Percentiles rank a stretch among this genome's conserved stretches.
Conservation (phyloP, 2,329 filamentous ascomycete genomes). For the Ophiostoma piceae region DNA sequence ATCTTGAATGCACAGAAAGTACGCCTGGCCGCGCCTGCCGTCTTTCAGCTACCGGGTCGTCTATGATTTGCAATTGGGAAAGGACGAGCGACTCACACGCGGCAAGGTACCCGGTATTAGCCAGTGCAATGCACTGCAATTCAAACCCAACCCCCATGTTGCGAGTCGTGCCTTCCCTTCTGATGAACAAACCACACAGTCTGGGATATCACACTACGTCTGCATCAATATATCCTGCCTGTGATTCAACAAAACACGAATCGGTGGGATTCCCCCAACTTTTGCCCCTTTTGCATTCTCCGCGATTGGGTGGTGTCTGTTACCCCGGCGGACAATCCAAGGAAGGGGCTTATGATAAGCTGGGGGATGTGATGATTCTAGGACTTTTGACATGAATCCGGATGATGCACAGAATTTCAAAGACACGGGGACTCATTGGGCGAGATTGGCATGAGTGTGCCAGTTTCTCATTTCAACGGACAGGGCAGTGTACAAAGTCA, state of each 20-base stretch:
- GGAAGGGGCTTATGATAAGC: constrained; percentile 7
- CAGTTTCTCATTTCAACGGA: neutral
- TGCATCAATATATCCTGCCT: neutral
- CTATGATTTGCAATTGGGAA: neutral
- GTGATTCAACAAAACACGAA: constrained; percentile 24
- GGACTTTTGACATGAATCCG: constrained; percentile 14
- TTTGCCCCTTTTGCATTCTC: neutral
- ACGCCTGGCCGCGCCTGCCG: neutral
- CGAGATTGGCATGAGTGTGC: constrained; percentile 1
- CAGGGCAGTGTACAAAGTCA: constrained; percentile 1
- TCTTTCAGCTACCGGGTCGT: neutral
- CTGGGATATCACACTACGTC: neutral
- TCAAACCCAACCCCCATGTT: neutral
- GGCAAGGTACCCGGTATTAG: neutral
- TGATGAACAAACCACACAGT: neutral
- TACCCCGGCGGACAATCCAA: constrained; percentile 10
- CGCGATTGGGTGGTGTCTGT: constrained; percentile 11
- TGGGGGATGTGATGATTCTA: neutral
- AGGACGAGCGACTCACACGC: constrained; percentile 1
- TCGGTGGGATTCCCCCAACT: constrained; percentile 23
- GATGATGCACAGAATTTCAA: constrained; percentile 10
- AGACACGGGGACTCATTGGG: constrained; percentile 7
- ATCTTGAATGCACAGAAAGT: neutral
- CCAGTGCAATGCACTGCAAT: neutral
- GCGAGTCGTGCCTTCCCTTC: neutral